A percentile compares a stretch with the other conserved stretches of the same genome.
Evolutionary conservation across 108 stramenopile genomes (phyloP).

Genomic region (Nannochloropsis oceanica): DNA sequence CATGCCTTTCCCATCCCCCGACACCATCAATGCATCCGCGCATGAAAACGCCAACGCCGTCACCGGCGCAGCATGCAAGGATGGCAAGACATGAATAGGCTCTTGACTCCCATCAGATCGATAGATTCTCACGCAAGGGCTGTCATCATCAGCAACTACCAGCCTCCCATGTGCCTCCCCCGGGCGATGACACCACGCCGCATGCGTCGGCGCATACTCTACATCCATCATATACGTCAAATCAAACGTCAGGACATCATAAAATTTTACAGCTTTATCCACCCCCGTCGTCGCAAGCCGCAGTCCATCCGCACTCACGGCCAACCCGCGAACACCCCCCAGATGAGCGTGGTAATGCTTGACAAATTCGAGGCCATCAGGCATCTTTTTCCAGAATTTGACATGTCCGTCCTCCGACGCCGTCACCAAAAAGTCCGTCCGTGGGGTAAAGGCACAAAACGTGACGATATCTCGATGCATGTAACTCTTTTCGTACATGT

Average conservation of each 20-base stretch:
- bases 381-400: slow-evolving; percentile 93
- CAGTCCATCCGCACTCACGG: slow-evolving; percentile 55
- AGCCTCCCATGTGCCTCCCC: slow-evolving; percentile 3
- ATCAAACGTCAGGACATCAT: slow-evolving; percentile 85
- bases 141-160: slow-evolving; percentile 26
- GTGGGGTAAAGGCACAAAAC: slow-evolving; percentile 44
- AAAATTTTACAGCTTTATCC: slow-evolving; percentile 78
- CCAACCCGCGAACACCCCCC: slow-evolving; percentile 48
- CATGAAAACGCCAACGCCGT: slow-evolving; percentile 53
- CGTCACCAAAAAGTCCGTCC: slow-evolving; percentile 78
- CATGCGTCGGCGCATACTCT: slow-evolving; percentile 25
- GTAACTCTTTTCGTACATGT: slow-evolving; percentile 50
- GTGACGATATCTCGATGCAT: slow-evolving; percentile 81
- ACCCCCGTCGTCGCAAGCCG: slow-evolving; percentile 57
- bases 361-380: slow-evolving; percentile 70
- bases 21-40: slow-evolving; percentile 47
- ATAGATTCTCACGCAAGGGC: slow-evolving; percentile 19
- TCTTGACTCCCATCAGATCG: slow-evolving; percentile 31
- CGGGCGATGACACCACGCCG: slow-evolving; percentile 22
- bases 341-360: slow-evolving; percentile 86
- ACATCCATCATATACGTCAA: slow-evolving; percentile 55
- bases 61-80: slow-evolving; percentile 62
- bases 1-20: slow-evolving; percentile 66
- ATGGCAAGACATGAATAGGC: slow-evolving; percentile 42
- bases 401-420: slow-evolving; percentile 75